A percentile compares a stretch with the other conserved stretches of the same genome.
Conservation (phyloP, 2,329 filamentous ascomycete species). For the Colletotrichum sp. region DNA sequence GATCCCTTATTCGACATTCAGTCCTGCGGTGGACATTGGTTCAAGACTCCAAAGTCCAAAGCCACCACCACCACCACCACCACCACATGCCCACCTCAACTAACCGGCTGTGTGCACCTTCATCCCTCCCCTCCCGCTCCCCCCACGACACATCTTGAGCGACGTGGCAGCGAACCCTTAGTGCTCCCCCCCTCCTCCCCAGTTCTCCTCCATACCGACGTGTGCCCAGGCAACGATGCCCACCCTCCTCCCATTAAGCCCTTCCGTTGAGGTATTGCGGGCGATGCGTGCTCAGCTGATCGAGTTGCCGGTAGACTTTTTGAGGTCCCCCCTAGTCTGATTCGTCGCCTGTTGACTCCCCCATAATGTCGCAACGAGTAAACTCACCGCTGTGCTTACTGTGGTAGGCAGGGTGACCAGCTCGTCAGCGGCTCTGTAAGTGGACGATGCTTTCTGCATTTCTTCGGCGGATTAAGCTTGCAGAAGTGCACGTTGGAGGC, state of each 20-base stretch:
- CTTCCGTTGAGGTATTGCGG: background rate
- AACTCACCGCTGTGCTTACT: background rate
- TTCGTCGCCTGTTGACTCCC: background rate
- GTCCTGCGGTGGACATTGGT: background rate
- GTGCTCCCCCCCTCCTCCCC: background rate
- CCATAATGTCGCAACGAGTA: background rate
- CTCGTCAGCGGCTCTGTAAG: background rate
- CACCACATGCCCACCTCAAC: background rate
- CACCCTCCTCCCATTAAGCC: background rate
- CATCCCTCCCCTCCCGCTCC: background rate
- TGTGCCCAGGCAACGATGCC: background rate
- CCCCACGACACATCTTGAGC: slow-evolving; percentile 5
- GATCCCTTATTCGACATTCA: background rate
- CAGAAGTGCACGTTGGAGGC: background rate
- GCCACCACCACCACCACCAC: background rate
- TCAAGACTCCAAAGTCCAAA: background rate
- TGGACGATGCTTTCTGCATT: background rate
- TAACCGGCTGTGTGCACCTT: background rate
- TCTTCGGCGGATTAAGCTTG: background rate
- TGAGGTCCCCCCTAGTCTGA: background rate
- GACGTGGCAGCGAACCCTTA: slow-evolving; percentile 19
- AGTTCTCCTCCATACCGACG: background rate
- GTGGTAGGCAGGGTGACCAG: background rate
- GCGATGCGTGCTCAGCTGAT: background rate
- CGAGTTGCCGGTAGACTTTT: background rate